Conservation (phyloP, 176 grass and related monocot genomes). For the Poa pratensis region DNA sequence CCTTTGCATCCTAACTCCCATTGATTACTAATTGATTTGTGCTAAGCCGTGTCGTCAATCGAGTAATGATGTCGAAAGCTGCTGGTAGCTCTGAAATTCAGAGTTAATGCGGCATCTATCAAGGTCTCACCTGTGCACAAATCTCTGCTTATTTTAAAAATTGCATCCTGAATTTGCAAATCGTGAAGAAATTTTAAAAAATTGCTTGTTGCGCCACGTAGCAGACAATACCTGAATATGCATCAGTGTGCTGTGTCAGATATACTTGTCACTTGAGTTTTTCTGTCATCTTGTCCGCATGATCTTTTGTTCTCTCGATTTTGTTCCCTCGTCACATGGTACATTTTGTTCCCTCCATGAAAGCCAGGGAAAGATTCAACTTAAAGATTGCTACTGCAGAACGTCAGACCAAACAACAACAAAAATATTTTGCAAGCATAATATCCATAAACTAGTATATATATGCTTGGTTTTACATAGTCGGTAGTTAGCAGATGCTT, state of each 20-base stretch:
- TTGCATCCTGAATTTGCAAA: neutral
- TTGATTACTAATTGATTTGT: neutral
- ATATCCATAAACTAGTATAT: neutral
- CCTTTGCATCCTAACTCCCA: too few species aligned
- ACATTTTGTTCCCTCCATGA: neutral
- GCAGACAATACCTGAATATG: slow-evolving; percentile 27
- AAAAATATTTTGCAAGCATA: neutral
- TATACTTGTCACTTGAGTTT: neutral
- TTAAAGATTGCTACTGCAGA: neutral
- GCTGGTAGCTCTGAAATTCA: neutral
- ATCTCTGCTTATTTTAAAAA: neutral
- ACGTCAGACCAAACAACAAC: neutral
- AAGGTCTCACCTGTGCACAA: neutral
- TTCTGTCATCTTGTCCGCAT: neutral
- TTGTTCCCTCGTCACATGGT: neutral
- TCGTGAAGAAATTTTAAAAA: neutral
- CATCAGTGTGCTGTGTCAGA: neutral
- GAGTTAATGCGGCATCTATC: too few species aligned
- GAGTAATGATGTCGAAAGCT: neutral
- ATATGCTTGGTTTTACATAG: neutral
- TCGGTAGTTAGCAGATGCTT: slow-evolving; percentile 3
- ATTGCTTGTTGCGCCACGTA: neutral
- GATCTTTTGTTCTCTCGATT: neutral
- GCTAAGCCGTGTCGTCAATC: slow-evolving; percentile 16
- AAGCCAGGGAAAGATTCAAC: neutral